Evolutionary conservation across 2,329 filamentous ascomycete genomes (phyloP).

Genomic region (Cordyceps fumosorosea): DNA sequence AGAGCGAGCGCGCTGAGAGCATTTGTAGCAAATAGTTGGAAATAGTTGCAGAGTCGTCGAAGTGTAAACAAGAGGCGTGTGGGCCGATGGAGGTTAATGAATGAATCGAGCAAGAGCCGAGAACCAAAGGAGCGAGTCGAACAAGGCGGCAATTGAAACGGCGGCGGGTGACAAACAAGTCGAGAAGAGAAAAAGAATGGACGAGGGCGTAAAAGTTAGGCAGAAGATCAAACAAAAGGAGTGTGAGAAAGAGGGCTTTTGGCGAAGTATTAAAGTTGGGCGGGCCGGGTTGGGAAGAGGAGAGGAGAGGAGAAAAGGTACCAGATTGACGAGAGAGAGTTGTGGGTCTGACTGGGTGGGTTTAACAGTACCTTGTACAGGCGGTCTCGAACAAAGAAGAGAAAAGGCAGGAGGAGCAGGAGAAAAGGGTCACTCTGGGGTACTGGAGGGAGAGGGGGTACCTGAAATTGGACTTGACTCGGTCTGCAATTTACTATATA

Average conservation of each 20-base stretch:
- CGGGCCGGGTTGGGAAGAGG: too few relatives aligned
- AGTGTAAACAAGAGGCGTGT: slow-evolving; percentile 4
- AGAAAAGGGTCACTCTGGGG: neutral
- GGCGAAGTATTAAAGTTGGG: neutral
- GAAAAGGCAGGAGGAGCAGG: neutral
- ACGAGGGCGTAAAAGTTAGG: neutral
- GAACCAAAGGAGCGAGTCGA: neutral
- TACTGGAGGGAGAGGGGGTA: neutral
- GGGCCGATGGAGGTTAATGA: neutral
- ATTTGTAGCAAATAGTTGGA: neutral
- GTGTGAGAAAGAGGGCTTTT: neutral
- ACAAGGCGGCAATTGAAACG: neutral
- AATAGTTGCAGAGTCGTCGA: neutral
- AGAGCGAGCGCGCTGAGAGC: neutral
- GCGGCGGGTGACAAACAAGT: neutral
- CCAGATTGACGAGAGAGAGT: neutral
- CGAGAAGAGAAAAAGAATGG: neutral
- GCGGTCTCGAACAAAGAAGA: neutral
- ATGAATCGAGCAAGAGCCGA: neutral
- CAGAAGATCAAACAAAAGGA: slow-evolving; percentile 6
- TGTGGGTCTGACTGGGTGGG: neutral
- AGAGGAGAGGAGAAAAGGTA: too few relatives aligned
- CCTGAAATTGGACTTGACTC: neutral
- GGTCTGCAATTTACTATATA: neutral
- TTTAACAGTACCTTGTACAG: neutral